Evolutionary conservation across 768 basidiomycete species (phyloP), one percentile per base, ranked within the genome.

Genomic region (Tephrocybe sp.): DNA sequence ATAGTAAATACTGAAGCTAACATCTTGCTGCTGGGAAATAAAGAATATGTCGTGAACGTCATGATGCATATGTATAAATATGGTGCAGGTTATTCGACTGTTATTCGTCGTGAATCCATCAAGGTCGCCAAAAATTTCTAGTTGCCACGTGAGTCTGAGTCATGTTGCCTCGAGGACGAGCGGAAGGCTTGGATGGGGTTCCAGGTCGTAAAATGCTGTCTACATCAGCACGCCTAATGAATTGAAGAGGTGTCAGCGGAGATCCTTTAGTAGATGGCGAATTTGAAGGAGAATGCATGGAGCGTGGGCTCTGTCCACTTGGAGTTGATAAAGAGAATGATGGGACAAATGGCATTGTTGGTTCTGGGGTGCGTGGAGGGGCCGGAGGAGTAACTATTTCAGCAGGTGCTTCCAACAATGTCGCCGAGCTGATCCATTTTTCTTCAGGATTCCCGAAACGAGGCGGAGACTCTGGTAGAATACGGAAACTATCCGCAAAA

Each of bases 351-450:
- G 76, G 68, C 32, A 68, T 62, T 19, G 63, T 72, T 4, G 85
- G 86, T 66, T 90, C 89, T 10, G 89, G 91, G 10, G 87, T 91
- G 48, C 69, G 71, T 44, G 66, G 68, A 8, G 73, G 72, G 19
- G 35, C 48, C 2, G 69, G 62, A 41, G 61, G 57, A 11, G 54
- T 68, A 53, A 67, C 60, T 57, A 61, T 32, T 65, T 80, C 79
- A 4, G 16, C 34, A 17, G 73, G 65, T 11, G 78, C 73, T 60
- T 87, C 84, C 22, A 85, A 68, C 11, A 93, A 71, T 3, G 84
- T 86, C 2, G 84, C 70, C 19, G 91, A 87, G 58, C 82, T 92
- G 49, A 93, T 92, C 91, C 91, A 93, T 57, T 80, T 87, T 60
- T 91, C 87, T 54, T 87, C 85, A 49, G 74, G 75, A 3, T 69